These are phyloP conservation scores for Citeromyces siamensis DNA, from an alignment of 1,139 yeast species.

Conservation along the genomic window DNA sequence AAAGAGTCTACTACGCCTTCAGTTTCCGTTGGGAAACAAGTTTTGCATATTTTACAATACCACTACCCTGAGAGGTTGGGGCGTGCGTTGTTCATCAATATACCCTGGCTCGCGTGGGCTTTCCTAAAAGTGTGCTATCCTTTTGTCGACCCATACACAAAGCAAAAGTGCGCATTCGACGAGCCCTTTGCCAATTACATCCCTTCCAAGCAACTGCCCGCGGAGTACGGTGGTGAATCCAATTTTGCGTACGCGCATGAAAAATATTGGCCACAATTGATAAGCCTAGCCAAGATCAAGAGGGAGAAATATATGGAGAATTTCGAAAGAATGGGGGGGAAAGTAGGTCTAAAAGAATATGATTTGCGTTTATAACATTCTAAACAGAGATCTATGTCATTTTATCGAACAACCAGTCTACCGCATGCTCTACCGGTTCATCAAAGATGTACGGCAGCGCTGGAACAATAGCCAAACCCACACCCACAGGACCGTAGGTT, in stretches of 20 bases:
- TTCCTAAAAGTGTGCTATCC: conserved; percentile 50
- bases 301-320: conserved; percentile 43
- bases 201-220: conserved; percentile 37
- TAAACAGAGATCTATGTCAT: conserved; percentile 19
- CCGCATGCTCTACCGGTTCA: conserved; percentile 66
- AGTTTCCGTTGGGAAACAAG: conserved; percentile 62
- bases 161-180: conserved; percentile 47
- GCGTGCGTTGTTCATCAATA: conserved; percentile 41
- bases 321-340: conserved; percentile 54
- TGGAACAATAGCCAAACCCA: conserved; percentile 72
- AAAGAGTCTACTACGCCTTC: conserved; percentile 67
- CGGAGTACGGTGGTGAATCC: conserved; percentile 39
- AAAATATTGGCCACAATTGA: conserved; percentile 68
- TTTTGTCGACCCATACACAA: conserved; percentile 51
- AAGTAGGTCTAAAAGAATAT: conserved; percentile 7
- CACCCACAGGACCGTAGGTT: conserved; percentile 65
- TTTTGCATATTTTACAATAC: conserved; percentile 52
- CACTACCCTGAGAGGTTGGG: conserved; percentile 56
- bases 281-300: conserved; percentile 42
- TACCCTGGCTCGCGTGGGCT: conserved; percentile 47
- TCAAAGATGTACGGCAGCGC: conserved; percentile 69
- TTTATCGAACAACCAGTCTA: conserved; percentile 52
- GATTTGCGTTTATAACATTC: background rate
- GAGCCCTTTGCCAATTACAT: conserved; percentile 44
- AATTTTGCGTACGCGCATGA: conserved; percentile 65